These are phyloP conservation scores for Daldinia sp. DNA, from an alignment of 2,329 filamentous ascomycete genomes.

Conservation along the genomic window DNA sequence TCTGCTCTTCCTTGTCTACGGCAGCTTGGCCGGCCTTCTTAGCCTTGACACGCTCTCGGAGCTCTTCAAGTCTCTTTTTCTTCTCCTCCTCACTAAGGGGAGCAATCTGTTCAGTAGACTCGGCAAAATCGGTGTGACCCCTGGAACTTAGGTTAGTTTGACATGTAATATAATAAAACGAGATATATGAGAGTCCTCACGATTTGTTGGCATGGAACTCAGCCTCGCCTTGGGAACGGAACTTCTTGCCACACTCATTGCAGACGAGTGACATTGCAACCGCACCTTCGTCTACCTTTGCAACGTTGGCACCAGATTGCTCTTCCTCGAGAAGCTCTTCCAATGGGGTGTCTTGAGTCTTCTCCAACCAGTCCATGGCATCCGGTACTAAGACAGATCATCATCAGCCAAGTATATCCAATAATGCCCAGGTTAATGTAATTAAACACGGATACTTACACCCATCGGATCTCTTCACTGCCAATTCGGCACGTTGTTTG, in stretches of 20 bases:
- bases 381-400: slow-evolving; percentile 73
- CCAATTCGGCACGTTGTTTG: slow-evolving; percentile 81
- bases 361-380: slow-evolving; percentile 94
- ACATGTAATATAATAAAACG: background rate
- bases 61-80: slow-evolving; percentile 79
- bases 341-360: slow-evolving; percentile 87
- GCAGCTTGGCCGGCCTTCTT: slow-evolving; percentile 77
- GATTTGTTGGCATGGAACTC: slow-evolving; percentile 93
- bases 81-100: slow-evolving; percentile 94
- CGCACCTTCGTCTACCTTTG: slow-evolving; percentile 76
- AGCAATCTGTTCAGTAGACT: slow-evolving; percentile 92
- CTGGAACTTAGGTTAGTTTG: slow-evolving; percentile 54
- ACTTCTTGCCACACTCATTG: slow-evolving; percentile 94
- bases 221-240: slow-evolving; percentile 83
- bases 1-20: slow-evolving; percentile 83
- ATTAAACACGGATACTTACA: slow-evolving; percentile 63
- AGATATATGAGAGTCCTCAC: slow-evolving; percentile 55
- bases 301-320: slow-evolving; percentile 63
- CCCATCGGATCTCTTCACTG: slow-evolving; percentile 84
- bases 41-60: slow-evolving; percentile 76
- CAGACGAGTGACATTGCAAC: slow-evolving; percentile 86
- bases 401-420: slow-evolving; percentile 23
- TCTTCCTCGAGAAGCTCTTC: slow-evolving; percentile 80
- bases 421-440: background rate
- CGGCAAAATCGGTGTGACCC: slow-evolving; percentile 89